These are phyloP conservation scores for Oryza rufipogon DNA, from an alignment of 176 grass and related monocot species.

Conservation along the genomic window DNA sequence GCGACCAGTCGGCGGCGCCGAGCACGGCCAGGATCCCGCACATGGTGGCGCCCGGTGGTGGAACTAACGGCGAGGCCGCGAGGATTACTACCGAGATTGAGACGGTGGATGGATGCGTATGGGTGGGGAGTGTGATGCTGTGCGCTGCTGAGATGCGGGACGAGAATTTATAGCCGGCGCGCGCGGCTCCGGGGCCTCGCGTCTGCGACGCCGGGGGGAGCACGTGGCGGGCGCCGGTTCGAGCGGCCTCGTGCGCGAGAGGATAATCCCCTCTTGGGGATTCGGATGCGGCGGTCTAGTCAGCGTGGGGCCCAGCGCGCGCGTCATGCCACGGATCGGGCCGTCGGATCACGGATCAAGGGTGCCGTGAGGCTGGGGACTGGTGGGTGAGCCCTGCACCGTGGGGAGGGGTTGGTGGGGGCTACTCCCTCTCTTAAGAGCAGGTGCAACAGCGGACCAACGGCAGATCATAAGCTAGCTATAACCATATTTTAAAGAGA, in stretches of 20 bases:
- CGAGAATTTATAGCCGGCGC: constrained; percentile 54
- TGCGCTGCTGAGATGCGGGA: constrained; percentile 29
- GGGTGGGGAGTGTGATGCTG: neutral
- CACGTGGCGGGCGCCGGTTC: neutral
- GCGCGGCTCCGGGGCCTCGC: constrained; percentile 78
- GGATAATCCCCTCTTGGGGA: constrained; percentile 28
- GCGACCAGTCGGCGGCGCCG: constrained; percentile 75
- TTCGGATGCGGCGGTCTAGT: constrained; percentile 47
- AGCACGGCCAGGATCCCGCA: constrained; percentile 84
- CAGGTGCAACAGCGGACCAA: too few species aligned
- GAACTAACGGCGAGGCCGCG: neutral
- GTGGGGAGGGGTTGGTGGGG: neutral
- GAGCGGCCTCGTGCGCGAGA: neutral
- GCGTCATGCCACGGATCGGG: neutral
- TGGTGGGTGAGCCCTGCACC: neutral
- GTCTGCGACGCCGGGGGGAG: constrained; percentile 14
- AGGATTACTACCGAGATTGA: neutral
- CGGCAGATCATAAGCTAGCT: too few species aligned
- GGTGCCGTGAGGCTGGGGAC: neutral
- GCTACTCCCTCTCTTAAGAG: too few species aligned
- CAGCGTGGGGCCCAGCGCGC: constrained; percentile 37
- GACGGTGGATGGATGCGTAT: neutral
- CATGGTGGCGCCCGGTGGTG: constrained; percentile 35
- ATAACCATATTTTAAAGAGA: too few species aligned
- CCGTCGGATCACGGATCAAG: neutral